Evolutionary conservation across 331 rosid genomes (phyloP), one percentile per base, ranked within the genome.

Genomic region (Quercus phellos): DNA sequence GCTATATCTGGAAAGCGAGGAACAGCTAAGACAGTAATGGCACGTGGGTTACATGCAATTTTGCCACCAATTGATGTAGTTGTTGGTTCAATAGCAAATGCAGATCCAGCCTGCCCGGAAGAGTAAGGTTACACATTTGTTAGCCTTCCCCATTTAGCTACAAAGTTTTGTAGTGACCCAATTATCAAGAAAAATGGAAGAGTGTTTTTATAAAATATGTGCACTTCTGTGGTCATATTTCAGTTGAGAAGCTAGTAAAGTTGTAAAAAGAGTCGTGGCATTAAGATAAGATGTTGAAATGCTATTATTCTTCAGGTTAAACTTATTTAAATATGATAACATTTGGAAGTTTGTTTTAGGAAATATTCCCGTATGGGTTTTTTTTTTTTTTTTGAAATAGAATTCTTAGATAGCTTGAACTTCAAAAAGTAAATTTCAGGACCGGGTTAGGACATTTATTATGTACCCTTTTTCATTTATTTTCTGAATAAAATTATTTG

Each of bases 21-120:
- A 83, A 92, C 99, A 73, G 97, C 97, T 75, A 94, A 94, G 82
- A 94, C 99, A 26, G 89, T 90, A 51, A 94, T 94, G 99, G 97
- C 97, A 13, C 94, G 97, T 2, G 97, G 99, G 22, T 85, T 94
- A 81, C 97, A 92, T 72, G 99, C 88, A 2, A 84, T 94, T 76
- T 89, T 94, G 34, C 99, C 99, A 27, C 99, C 99, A 69, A 94
- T 94, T 78, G 99, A 94, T 71, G 92, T 88, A 10, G 97, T 92
- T 8, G 84, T 30, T 55, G 99, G 99, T 64, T 94, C 99, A 69
- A 85, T 88, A 14, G 89, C 99, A 78, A 94, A 94, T 87, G 95
- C 95, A 19, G 97, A 94, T 87, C 99, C 96, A 0, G 79, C 91
- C 56, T 87, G 80, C 72, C 97, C 88, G 0, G 97, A 92, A 88